Evolutionary conservation across 192 early-diverging fungal species (phyloP), one percentile per base, ranked within the genome.

Genomic region (Backusella tarrabulga): DNA sequence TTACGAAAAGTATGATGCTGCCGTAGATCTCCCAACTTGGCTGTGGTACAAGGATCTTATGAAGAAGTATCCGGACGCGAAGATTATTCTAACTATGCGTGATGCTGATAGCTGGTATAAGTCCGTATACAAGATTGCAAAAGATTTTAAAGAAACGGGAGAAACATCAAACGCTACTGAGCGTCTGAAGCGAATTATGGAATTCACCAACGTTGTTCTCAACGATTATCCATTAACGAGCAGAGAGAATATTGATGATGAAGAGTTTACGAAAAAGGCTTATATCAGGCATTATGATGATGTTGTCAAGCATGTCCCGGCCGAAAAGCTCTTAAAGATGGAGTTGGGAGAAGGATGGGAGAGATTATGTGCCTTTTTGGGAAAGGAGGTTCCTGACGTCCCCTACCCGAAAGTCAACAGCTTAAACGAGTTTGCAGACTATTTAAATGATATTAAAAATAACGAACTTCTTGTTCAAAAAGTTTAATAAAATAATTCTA

Each of bases 31-130:
- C 52, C 73, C 78, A 0, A 44, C 78, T 5, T 67, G 34, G 34
- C 60, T 50, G 3, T 71, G 69, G 17, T 79, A 79, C 52, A 70
- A 79, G 36, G 44, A 79, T 6, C 52, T 79, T 19, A 70, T 74
- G 52, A 68, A 75, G 35, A 17, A 41, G 1, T 79, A 79, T 7
- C 78, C 78, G 3, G 68, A 75, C 0, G 78, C 73, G 12, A 79
- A 79, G 29, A 41, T 79, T 2, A 75, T 79, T 14, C 68, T 74
- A 0, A 75, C 78, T 2, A 46, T 74, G 3, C 67, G 78, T 7
- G 66, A 68, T 63, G 44, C 68, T 0, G 68, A 79, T 23, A 71
- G 44, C 23, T 79, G 78, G 78, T 79, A 79, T 29, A 50, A 68
- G 32, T 76, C 75, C 32, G 38, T 35, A 3, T 34, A 17, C 17